Conservation (phyloP, 805 yeast species). For the Pachysolen tannophilus region DNA sequence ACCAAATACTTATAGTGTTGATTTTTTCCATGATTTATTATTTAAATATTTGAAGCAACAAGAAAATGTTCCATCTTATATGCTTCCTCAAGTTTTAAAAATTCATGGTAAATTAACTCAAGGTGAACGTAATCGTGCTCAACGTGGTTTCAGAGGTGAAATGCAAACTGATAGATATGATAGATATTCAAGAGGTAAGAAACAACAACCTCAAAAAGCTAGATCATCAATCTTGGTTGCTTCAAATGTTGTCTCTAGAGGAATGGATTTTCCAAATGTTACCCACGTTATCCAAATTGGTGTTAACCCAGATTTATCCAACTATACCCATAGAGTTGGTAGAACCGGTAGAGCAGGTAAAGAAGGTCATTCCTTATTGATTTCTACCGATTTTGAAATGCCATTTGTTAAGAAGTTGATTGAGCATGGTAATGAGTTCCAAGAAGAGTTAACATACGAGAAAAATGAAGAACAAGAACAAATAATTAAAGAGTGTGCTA, state of each 20-base stretch:
- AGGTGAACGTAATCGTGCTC: constrained; percentile 38
- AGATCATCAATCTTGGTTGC: constrained; percentile 58
- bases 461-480: constrained; percentile 26
- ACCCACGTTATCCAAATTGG: constrained; percentile 80
- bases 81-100: constrained; percentile 21
- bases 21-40: constrained; percentile 41
- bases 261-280: constrained; percentile 90
- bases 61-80: constrained; percentile 9
- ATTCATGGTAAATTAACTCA: constrained; percentile 72
- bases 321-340: constrained; percentile 89
- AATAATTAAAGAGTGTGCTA: constrained; percentile 18
- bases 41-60: constrained; percentile 16
- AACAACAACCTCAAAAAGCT: constrained; percentile 16
- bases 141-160: constrained; percentile 19
- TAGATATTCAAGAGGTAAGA: background rate
- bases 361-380: constrained; percentile 62
- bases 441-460: constrained; percentile 31
- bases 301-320: constrained; percentile 64
- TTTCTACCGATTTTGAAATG: constrained; percentile 47
- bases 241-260: constrained; percentile 94
- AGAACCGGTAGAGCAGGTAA: constrained; percentile 93
- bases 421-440: constrained; percentile 47
- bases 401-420: constrained; percentile 45
- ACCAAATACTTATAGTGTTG: constrained; percentile 69
- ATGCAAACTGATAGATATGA: background rate